phyloP scores from a whole-genome alignment of 768 basidiomycete species.

The Lyophyllum semitale region DNA sequence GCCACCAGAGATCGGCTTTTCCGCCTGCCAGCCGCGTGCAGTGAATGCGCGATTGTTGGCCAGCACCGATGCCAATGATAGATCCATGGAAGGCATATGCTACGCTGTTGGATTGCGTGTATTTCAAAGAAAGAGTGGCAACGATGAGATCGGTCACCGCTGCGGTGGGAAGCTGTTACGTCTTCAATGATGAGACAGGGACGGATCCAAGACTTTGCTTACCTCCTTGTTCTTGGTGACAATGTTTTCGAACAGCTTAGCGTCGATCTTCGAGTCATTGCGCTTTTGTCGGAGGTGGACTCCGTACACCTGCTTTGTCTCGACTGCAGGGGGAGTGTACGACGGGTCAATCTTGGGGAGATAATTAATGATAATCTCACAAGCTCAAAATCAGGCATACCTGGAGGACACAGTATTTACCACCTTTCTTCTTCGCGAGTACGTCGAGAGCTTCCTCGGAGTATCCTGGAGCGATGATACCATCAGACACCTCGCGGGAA shows the following conservation, averaged over 20 bases:
- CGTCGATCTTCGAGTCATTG: slow-evolving; percentile 87
- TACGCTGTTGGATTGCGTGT: slow-evolving; percentile 99
- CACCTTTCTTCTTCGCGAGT: slow-evolving; percentile 93
- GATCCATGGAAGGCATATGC: slow-evolving; percentile 92
- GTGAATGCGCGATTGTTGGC: slow-evolving; percentile 98
- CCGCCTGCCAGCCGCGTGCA: slow-evolving; percentile 97
- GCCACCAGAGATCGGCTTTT: slow-evolving; percentile 99
- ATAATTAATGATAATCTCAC: background rate
- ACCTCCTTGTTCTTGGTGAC: slow-evolving; percentile 90
- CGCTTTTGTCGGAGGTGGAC: slow-evolving; percentile 86
- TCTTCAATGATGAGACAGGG: slow-evolving; percentile 1
- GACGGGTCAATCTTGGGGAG: slow-evolving; percentile 77
- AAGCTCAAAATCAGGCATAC: slow-evolving; percentile 35
- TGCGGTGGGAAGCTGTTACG: slow-evolving; percentile 62
- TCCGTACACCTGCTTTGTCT: slow-evolving; percentile 96
- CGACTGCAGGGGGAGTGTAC: slow-evolving; percentile 76
- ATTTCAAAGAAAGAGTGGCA: slow-evolving; percentile 95
- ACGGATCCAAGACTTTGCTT: slow-evolving; percentile 22
- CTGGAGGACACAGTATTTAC: slow-evolving; percentile 97
- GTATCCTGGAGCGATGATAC: slow-evolving; percentile 96
- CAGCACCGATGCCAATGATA: slow-evolving; percentile 94
- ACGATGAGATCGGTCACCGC: slow-evolving; percentile 93
- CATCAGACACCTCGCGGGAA: slow-evolving; percentile 98
- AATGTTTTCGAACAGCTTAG: slow-evolving; percentile 79
- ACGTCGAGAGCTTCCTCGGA: slow-evolving; percentile 85